Evolutionary conservation across 192 early-diverging fungal species (phyloP), one percentile per base, ranked within the genome.

Genomic region (Linnemannia schmuckeri): DNA sequence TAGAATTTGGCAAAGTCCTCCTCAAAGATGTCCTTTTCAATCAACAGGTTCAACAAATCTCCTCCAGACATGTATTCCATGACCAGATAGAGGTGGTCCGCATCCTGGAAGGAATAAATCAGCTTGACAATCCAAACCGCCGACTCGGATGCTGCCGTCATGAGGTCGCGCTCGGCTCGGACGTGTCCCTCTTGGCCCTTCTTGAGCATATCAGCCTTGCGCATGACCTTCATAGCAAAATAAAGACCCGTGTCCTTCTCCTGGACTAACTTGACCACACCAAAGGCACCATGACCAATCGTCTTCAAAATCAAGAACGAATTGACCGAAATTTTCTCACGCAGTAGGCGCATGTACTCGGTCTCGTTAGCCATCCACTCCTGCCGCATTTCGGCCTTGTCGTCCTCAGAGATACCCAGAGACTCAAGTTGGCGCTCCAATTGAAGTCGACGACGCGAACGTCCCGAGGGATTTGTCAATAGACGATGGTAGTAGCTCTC

Each of bases 31-130:
- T 88, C 97, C 94, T 88, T 96, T 93, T 88, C 97, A 92, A 89
- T 99, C 96, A 99, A 91, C 89, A 99, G 90, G 80, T 94, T 96
- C 88, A 98, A 94, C 83, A 99, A 88, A 80, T 99, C 98, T 41
- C 99, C 99, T 68, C 99, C 99, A 7, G 97, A 94, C 63, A 96
- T 92, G 91, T 97, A 99, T 88, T 99, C 98, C 97, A 99, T 99
- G 38, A 99, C 96, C 44, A 99, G 81, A 87, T 99, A 99, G 46
- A 99, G 91, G 87, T 96, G 93, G 38, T 94, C 89, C 33, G 92
- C 89, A 89, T 98, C 98, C 88, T 99, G 97, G 82, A 98, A 98
- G 7, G 97, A 94, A 78, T 97, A 98, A 40, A 97, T 93, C 47
- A 98, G 89, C 87, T 96, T 96, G 40, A 98, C 96, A 40, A 98